Evolutionary conservation across 164 flowering plant genomes (phyloP), one percentile per base, ranked within the genome.

Genomic region (Kalanchoe fedtschenkoi): DNA sequence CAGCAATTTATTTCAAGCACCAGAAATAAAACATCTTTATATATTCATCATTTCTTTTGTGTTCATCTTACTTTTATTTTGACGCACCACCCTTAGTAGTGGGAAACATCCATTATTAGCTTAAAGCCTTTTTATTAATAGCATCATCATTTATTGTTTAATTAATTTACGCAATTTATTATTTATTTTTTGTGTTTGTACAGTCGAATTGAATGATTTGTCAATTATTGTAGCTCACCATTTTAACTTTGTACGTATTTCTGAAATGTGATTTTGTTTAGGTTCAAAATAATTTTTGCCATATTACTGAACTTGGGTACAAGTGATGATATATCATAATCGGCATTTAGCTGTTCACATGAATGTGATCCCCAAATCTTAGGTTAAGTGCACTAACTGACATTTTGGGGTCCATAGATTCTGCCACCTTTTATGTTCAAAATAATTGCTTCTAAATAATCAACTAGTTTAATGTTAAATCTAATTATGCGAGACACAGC

Each of bases 71-170:
- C 22, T 24, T 37, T 67, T 39, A 28, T 42, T 28, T 29, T 32
- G 29, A 30, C 35, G 41, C 57, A 62, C 56, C 26, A 46, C 43
- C 28, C 54, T 26, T 13, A 33, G 47, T 60, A 62, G 64, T 66
- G 70, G 70, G 39, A 60, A 59, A 63, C 70, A 71, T 44, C 71
- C 24, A 61, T 67, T 57, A 71, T 61, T 37, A 62, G n/a, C n/a
- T n/a, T n/a, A n/a, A n/a, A n/a, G n/a, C n/a, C n/a, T n/a, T n/a
- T n/a, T n/a, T n/a, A n/a, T n/a, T n/a, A n/a, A n/a, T n/a, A n/a
- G n/a, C n/a, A n/a, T n/a, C n/a, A n/a, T n/a, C n/a, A n/a, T n/a
- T n/a, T n/a, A n/a, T n/a, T n/a, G n/a, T n/a, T n/a, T n/a, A n/a
- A n/a, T n/a, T n/a, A n/a, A n/a, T n/a, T n/a, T n/a, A n/a, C n/a